These are phyloP conservation scores for Colletotrichum phormii DNA, from an alignment of 2,329 filamentous ascomycete species.

Conservation along the genomic window DNA sequence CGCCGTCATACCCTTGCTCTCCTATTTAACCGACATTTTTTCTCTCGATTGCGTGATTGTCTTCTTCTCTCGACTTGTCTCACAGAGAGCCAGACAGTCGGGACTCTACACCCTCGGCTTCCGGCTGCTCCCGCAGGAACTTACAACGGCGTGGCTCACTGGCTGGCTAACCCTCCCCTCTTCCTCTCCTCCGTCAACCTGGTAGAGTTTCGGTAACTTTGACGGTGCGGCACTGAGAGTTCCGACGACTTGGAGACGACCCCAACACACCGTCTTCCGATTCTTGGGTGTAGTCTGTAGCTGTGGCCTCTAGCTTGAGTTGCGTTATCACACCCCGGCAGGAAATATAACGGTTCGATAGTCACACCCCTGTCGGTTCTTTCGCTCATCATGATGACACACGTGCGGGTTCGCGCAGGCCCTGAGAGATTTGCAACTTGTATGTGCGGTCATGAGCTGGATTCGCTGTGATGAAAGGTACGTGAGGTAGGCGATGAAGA, in stretches of 20 bases:
- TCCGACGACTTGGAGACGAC: constrained; percentile 6
- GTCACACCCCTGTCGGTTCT: constrained; percentile 2
- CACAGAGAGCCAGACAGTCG: no score
- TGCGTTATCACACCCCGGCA: constrained; percentile 12
- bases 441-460: not conserved
- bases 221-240: not conserved
- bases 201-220: not conserved
- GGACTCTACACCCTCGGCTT: not conserved
- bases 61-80: not conserved
- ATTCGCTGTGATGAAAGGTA: not conserved
- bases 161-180: not conserved
- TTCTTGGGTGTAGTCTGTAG: no score
- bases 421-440: not conserved
- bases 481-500: not conserved
- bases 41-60: not conserved
- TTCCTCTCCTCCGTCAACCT: not conserved
- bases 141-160: not conserved
- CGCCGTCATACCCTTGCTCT: not conserved
- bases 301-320: not conserved
- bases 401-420: not conserved
- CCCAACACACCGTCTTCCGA: constrained; percentile 8
- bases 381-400: not conserved
- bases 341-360: not conserved
- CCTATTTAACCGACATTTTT: not conserved
- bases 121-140: not conserved